These are phyloP conservation scores for Annulohypoxylon maeteangense DNA, from an alignment of 495 filamentous ascomycete genomes.

Conservation along the genomic window DNA sequence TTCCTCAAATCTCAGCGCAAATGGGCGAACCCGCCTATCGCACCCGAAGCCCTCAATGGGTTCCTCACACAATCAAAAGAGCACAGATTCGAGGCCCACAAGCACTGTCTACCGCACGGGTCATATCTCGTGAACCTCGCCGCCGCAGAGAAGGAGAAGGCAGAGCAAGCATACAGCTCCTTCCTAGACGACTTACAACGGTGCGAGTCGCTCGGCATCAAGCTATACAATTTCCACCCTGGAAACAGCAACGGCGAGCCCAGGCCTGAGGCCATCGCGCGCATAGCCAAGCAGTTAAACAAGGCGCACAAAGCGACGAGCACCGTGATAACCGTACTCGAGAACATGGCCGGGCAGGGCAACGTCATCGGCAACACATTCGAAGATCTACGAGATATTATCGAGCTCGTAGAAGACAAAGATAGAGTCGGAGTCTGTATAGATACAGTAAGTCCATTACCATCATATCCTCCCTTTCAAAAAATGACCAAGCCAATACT, in stretches of 20 bases:
- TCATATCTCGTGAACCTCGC: constrained; percentile 97
- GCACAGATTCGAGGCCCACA: constrained; percentile 76
- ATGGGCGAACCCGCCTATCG: constrained; percentile 86
- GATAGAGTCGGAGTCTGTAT: constrained; percentile 92
- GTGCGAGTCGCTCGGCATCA: constrained; percentile 89
- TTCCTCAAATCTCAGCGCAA: constrained; percentile 97
- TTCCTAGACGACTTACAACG: constrained; percentile 91
- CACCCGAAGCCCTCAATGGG: constrained; percentile 69
- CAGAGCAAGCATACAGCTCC: constrained; percentile 83
- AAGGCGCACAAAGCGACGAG: constrained; percentile 78
- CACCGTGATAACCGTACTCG: constrained; percentile 82
- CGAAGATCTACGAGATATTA: constrained; percentile 85
- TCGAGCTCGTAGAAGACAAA: constrained; percentile 81
- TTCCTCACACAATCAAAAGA: constrained; percentile 74
- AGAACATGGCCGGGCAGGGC: constrained; percentile 93
- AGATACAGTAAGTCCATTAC: constrained; percentile 69
- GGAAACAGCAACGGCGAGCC: constrained; percentile 76
- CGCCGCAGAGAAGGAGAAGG: constrained; percentile 78
- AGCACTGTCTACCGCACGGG: constrained; percentile 86
- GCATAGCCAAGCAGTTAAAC: constrained; percentile 83
- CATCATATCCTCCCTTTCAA: background rate
- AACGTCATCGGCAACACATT: constrained; percentile 89
- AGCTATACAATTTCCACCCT: constrained; percentile 96
- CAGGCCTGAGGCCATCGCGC: constrained; percentile 74
- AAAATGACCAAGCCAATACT: background rate